Conservation (phyloP, 306 rosid genomes). For the Corylus avellana region DNA sequence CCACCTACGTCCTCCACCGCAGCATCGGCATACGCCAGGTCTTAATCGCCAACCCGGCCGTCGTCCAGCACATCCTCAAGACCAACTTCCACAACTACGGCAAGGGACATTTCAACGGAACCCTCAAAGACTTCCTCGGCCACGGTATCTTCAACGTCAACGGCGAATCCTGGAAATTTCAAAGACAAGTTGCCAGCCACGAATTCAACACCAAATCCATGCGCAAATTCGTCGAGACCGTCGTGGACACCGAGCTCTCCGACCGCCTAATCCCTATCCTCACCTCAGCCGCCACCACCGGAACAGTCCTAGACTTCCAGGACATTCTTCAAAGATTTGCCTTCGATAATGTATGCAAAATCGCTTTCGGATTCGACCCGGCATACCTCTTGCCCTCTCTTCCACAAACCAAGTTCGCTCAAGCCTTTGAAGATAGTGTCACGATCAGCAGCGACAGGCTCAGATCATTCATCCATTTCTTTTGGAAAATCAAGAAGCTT, state of each 20-base stretch:
- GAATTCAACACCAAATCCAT: conserved; percentile 55
- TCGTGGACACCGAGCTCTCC: conserved; percentile 58
- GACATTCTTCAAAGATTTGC: conserved; percentile 74
- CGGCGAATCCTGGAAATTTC: conserved; percentile 59
- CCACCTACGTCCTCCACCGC: conserved; percentile 61
- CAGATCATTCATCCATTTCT: not conserved
- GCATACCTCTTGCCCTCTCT: conserved; percentile 55
- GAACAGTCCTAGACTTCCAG: conserved; percentile 43
- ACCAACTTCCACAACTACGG: conserved; percentile 51
- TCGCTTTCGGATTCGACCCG: conserved; percentile 72
- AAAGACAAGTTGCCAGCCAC: conserved; percentile 61
- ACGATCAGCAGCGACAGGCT: conserved; percentile 44
- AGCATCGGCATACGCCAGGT: conserved; percentile 38
- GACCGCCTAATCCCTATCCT: conserved; percentile 57
- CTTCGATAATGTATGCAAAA: conserved; percentile 62
- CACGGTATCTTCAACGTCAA: conserved; percentile 63
- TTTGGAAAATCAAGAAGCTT: conserved; percentile 48
- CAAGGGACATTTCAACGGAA: conserved; percentile 37
- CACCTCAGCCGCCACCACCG: not conserved
- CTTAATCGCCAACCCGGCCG: conserved; percentile 58
- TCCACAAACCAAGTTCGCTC: conserved; percentile 42
- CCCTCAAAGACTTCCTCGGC: conserved; percentile 62
- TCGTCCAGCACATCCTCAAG: conserved; percentile 70
- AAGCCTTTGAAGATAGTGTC: conserved; percentile 50
- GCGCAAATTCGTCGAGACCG: conserved; percentile 55